Base-by-base conservation (phyloP, 495 filamentous ascomycete genomes). In the Staphylotrichum tortipilum region DNA sequence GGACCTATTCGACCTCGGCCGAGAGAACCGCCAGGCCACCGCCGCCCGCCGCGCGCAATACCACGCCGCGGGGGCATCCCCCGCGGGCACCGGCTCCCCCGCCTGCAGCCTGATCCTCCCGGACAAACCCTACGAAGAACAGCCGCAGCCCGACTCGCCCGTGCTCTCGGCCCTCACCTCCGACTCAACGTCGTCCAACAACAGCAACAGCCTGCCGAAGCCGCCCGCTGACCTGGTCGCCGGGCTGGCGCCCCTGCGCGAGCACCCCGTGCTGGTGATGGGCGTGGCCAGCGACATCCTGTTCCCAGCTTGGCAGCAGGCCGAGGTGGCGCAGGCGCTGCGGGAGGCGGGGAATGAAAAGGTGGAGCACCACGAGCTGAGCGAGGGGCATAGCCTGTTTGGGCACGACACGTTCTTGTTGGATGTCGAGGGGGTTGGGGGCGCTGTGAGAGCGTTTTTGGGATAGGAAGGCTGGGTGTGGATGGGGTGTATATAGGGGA, bases 221-320 rank as follows among this genome's bases (percentile, higher is more conserved):
- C 68, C 4, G 8, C 83, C 89, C 2, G 66, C 71, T 40, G 94
- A 97, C 68, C 73, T 99, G 0, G 76, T 99, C 3, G 68, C 68
- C 3, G 94, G 92, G 4, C 69, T 99, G 26, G 62, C 75, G 4
- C 70, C 81, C 1, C 68, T 96, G 44, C 79, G 81, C 47, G 68
- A 86, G 53, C 89, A 88, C 54, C 83, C 86, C 0, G 82, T 85
- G 3, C 72, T 99, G 34, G 85, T 99, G 3, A 82, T 99, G 73
- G 92, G 92, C 17, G 92, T 97, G 9, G 88, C 88, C 2, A 95
- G 88, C 60, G 92, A 99, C 63, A 97, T 95, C 49, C 70, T 99
- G 31, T 99, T 99, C 71, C 92, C 92, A 2, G 88, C 94, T 2
- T 99, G 92, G 91, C 92, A 99, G 68, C 92, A 99, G 71, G 79